Evolutionary conservation across 2,329 filamentous ascomycete species (phyloP).

Genomic region (Ophiocordyceps australis): DNA sequence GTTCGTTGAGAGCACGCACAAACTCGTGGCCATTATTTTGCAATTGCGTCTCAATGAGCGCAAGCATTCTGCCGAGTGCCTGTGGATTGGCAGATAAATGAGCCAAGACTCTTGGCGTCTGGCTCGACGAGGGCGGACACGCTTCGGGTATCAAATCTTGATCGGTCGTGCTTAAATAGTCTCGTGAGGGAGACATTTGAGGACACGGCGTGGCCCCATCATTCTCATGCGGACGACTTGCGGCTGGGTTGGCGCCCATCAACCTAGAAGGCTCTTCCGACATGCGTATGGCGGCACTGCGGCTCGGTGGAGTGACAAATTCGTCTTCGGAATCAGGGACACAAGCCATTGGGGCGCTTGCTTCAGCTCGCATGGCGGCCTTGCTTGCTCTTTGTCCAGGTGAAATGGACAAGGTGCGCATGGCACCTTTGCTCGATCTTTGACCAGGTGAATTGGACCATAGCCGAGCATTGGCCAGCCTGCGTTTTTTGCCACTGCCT

Average conservation of each 20-base stretch:
- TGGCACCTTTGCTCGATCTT: too few relatives aligned
- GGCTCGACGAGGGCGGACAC: constrained; percentile 5
- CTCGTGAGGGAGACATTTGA: too few relatives aligned
- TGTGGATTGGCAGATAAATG: constrained; percentile 11
- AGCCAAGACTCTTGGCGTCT: constrained; percentile 10
- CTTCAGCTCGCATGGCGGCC: too few relatives aligned
- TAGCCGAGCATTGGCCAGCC: constrained; percentile 1
- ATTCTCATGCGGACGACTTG: neutral
- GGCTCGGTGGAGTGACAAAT: constrained; percentile 18
- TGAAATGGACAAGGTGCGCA: too few relatives aligned
- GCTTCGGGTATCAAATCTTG: constrained; percentile 1
- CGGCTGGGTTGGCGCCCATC: too few relatives aligned
- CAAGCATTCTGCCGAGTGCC: constrained; percentile 16
- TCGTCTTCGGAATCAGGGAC: constrained; percentile 42
- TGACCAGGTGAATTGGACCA: too few relatives aligned
- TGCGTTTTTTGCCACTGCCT: constrained; percentile 5
- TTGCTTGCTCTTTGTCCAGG: too few relatives aligned
- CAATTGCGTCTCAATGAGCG: constrained; percentile 20
- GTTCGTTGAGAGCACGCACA: constrained; percentile 24
- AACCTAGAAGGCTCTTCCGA: neutral
- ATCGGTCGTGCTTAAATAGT: too few relatives aligned
- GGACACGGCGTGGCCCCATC: too few relatives aligned
- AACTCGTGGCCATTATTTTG: constrained; percentile 29
- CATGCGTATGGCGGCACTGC: constrained; percentile 2
- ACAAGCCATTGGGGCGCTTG: too few relatives aligned